Evolutionary conservation across 2,329 filamentous ascomycete species (phyloP).

Genomic region (Fusarium sp.): DNA sequence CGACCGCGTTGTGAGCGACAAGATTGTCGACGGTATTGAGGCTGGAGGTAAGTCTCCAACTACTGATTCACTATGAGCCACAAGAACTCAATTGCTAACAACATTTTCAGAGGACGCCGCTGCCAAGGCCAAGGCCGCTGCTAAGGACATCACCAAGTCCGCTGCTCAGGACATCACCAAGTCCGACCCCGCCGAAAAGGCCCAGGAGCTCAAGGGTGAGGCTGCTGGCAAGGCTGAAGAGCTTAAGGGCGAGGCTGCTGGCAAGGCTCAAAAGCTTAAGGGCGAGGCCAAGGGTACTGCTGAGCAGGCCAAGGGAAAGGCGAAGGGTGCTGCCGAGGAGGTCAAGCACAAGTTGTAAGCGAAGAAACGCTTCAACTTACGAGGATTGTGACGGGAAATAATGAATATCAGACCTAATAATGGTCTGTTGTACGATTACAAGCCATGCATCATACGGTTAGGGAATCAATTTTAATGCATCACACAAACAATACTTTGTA

Average conservation of each 20-base stretch:
- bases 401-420: conserved; percentile 16
- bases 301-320: conserved; percentile 53
- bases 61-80: neutral
- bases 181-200: conserved; percentile 51
- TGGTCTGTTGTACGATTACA: conserved; percentile 39
- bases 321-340: conserved; percentile 30
- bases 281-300: conserved; percentile 60
- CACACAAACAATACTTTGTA: neutral
- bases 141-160: conserved; percentile 59
- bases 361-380: neutral
- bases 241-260: conserved; percentile 58
- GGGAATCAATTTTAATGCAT: conserved; percentile 34
- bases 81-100: conserved; percentile 21
- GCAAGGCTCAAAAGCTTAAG: conserved; percentile 55
- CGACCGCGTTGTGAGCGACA: conserved; percentile 70
- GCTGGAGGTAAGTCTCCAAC: conserved; percentile 60
- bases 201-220: conserved; percentile 54
- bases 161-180: conserved; percentile 51
- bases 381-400: conserved; percentile 7
- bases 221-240: conserved; percentile 54
- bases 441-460: conserved; percentile 38
- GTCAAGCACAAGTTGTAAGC: conserved; percentile 41
- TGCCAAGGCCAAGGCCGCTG: conserved; percentile 62
- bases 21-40: conserved; percentile 72
- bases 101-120: conserved; percentile 52